Evolutionary conservation across 108 stramenopile genomes (phyloP).

Genomic region (Skeletonema costatum): DNA sequence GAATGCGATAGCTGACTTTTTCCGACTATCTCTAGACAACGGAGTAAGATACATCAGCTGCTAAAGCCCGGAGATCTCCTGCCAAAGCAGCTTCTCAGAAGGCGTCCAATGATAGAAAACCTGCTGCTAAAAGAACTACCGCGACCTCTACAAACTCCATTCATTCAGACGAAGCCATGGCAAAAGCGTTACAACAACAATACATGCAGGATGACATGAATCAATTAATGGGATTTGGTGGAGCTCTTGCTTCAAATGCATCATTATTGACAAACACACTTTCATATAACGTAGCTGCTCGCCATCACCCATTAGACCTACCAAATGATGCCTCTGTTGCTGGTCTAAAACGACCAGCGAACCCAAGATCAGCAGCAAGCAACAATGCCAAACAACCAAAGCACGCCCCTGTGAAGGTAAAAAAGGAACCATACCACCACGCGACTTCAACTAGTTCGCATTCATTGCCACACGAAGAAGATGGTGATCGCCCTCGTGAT

Average conservation of each 20-base stretch:
- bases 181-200: constrained; percentile 15
- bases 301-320: not conserved
- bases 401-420: constrained; percentile 16
- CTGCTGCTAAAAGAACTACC: not conserved
- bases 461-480: not conserved
- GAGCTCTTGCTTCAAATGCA: not conserved
- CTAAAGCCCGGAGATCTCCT: constrained; percentile 5
- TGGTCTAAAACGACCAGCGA: constrained; percentile 9
- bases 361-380: not conserved
- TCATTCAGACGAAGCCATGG: constrained; percentile 23
- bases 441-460: not conserved
- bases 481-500: constrained; percentile 38
- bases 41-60: not conserved
- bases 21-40: not conserved
- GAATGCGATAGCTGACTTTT: not conserved
- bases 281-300: not conserved
- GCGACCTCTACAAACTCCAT: not conserved
- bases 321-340: constrained; percentile 6
- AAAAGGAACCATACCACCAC: constrained; percentile 21
- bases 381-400: not conserved
- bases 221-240: not conserved
- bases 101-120: not conserved
- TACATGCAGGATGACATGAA: constrained; percentile 3
- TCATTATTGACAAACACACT: not conserved
- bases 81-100: not conserved